Evolutionary conservation across 2,329 filamentous ascomycete species (phyloP).

Genomic region (Stachybotrys chlorohalonatus): DNA sequence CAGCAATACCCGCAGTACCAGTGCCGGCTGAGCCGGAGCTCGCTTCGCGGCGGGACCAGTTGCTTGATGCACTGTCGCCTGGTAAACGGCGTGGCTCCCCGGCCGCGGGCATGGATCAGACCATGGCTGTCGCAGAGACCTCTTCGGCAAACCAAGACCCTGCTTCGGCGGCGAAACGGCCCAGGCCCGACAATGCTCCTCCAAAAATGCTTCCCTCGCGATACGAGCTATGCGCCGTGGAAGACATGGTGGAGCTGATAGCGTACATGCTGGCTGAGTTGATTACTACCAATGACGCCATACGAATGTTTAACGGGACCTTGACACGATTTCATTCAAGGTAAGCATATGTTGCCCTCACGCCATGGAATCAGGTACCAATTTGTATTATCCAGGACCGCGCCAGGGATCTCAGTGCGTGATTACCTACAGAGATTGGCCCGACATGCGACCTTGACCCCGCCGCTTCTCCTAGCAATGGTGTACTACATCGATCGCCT

Average conservation of each 20-base stretch:
- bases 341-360: conserved; percentile 32
- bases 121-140: conserved; percentile 13
- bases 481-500: conserved; percentile 97
- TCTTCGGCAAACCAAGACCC: conserved; percentile 8
- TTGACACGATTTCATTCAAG: conserved; percentile 93
- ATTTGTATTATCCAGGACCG: conserved; percentile 30
- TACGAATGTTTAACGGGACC: conserved; percentile 63
- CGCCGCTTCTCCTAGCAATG: conserved; percentile 93
- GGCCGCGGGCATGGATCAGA: conserved; percentile 17
- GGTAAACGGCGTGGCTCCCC: conserved; percentile 22
- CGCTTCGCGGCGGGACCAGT: background rate
- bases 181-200: conserved; percentile 38
- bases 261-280: conserved; percentile 93
- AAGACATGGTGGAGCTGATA: conserved; percentile 84
- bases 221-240: conserved; percentile 75
- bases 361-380: conserved; percentile 11
- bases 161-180: conserved; percentile 36
- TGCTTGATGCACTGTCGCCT: conserved; percentile 14
- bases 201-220: conserved; percentile 56
- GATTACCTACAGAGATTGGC: conserved; percentile 92
- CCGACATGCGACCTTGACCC: conserved; percentile 85
- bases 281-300: conserved; percentile 87
- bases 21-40: conserved; percentile 4
- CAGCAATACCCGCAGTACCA: conserved; percentile 4
- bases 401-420: conserved; percentile 86